phyloP scores from a whole-genome alignment of 2,329 filamentous ascomycete genomes.

The Leptographium galeiforme region DNA sequence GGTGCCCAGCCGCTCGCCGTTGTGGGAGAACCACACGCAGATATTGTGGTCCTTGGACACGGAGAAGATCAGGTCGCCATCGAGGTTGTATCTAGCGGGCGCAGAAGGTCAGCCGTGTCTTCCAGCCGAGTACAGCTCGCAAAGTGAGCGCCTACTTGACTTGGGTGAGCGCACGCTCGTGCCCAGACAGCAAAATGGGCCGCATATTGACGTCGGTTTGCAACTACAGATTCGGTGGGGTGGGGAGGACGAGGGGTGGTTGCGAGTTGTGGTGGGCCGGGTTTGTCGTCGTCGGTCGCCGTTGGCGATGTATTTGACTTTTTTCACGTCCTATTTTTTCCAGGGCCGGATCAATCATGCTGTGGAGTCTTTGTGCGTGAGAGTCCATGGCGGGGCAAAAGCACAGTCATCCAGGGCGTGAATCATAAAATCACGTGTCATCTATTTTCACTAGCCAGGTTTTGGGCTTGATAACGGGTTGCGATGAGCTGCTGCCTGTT shows the following conservation, averaged over 20 bases:
- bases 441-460: too few relatives aligned
- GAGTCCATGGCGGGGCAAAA: conserved; percentile 1
- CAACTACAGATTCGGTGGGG: background rate
- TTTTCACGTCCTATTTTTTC: conserved; percentile 1
- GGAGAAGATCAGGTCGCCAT: conserved; percentile 56
- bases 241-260: background rate
- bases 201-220: conserved; percentile 52
- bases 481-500: too few relatives aligned
- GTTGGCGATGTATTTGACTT: conserved; percentile 1
- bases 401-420: background rate
- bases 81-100: conserved; percentile 61
- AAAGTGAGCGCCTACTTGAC: conserved; percentile 32
- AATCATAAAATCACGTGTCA: background rate
- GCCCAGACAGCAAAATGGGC: conserved; percentile 88
- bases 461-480: background rate
- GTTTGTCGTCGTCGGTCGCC: conserved; percentile 1
- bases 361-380: conserved; percentile 5
- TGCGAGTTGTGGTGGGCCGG: background rate
- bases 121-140: background rate
- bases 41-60: conserved; percentile 41
- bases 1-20: conserved; percentile 92
- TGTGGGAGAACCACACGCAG: conserved; percentile 94
- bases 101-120: background rate
- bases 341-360: background rate
- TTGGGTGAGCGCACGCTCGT: conserved; percentile 92